Evolutionary conservation across 2,329 filamentous ascomycete species (phyloP).

Genomic region (Verticillium albo-atrum): DNA sequence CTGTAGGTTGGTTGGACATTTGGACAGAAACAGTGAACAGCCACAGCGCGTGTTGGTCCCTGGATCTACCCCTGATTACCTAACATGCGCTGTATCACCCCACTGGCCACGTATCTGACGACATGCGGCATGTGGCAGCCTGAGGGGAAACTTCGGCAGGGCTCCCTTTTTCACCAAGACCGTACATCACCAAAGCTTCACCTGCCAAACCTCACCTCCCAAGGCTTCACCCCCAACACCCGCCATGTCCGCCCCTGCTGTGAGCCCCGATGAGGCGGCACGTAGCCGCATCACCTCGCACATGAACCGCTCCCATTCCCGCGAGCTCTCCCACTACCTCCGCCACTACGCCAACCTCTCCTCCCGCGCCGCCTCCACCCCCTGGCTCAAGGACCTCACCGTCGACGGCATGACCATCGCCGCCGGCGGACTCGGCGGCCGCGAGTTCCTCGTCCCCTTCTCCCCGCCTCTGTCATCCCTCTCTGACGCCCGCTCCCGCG

Average conservation of each 20-base stretch:
- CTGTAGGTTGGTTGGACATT: too few relatives aligned
- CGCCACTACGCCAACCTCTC: conserved; percentile 63
- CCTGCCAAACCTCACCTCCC: background rate
- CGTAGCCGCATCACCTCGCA: conserved; percentile 56
- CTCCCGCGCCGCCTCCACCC: conserved; percentile 46
- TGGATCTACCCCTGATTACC: background rate
- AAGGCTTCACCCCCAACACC: background rate
- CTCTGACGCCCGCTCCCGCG: conserved; percentile 61
- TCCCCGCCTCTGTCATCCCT: conserved; percentile 65
- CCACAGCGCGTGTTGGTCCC: background rate
- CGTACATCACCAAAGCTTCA: background rate
- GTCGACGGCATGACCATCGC: conserved; percentile 57
- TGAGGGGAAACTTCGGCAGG: background rate
- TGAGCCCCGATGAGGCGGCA: conserved; percentile 11
- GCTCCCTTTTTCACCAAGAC: background rate
- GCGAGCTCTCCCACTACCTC: conserved; percentile 74
- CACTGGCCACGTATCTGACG: background rate
- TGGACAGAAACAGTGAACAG: too few relatives aligned
- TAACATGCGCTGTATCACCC: background rate
- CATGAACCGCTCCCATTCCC: conserved; percentile 81
- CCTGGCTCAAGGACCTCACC: conserved; percentile 61
- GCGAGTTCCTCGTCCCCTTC: conserved; percentile 54
- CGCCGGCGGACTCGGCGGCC: conserved; percentile 37
- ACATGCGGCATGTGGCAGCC: background rate
- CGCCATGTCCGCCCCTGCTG: background rate